Percentiles rank a stretch among this genome's conserved stretches.
Evolutionary conservation across 2,329 filamentous ascomycete species (phyloP).

Genomic region (Diaporthe eres): DNA sequence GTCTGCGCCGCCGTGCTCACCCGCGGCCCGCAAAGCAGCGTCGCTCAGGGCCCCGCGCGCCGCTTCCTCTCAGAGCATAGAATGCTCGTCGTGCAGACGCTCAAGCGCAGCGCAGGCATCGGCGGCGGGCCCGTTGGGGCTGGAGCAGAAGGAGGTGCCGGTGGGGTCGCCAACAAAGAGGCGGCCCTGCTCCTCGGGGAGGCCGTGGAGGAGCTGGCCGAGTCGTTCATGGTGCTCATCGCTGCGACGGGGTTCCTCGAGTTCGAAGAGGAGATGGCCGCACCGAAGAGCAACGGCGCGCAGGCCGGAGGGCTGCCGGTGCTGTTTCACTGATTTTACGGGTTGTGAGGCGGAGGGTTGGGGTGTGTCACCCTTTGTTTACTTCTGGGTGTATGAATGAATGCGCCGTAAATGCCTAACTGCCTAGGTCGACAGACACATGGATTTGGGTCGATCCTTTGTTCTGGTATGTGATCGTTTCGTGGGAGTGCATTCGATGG

Average conservation of each 20-base stretch:
- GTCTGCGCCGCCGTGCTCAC: conserved; percentile 86
- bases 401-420: not conserved
- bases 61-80: conserved; percentile 87
- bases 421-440: not conserved
- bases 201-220: conserved; percentile 82
- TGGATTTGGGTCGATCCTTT: not conserved
- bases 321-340: conserved; percentile 35
- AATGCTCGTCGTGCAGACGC: conserved; percentile 86
- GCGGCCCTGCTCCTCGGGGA: conserved; percentile 61
- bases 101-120: conserved; percentile 90
- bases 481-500: conserved; percentile 6
- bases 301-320: conserved; percentile 31
- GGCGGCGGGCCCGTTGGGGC: conserved; percentile 45
- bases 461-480: not conserved
- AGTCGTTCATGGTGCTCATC: conserved; percentile 87
- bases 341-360: not conserved
- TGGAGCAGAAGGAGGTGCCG: conserved; percentile 42
- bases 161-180: conserved; percentile 18
- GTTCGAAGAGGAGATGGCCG: conserved; percentile 39
- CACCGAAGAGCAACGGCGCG: conserved; percentile 23
- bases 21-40: conserved; percentile 88
- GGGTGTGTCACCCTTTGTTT: not conserved
- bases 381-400: not conserved
- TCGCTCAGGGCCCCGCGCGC: conserved; percentile 76
- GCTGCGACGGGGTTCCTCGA: conserved; percentile 87